phyloP scores from a whole-genome alignment of 2,329 filamentous ascomycete genomes.

The Pseudopyricularia javanii region DNA sequence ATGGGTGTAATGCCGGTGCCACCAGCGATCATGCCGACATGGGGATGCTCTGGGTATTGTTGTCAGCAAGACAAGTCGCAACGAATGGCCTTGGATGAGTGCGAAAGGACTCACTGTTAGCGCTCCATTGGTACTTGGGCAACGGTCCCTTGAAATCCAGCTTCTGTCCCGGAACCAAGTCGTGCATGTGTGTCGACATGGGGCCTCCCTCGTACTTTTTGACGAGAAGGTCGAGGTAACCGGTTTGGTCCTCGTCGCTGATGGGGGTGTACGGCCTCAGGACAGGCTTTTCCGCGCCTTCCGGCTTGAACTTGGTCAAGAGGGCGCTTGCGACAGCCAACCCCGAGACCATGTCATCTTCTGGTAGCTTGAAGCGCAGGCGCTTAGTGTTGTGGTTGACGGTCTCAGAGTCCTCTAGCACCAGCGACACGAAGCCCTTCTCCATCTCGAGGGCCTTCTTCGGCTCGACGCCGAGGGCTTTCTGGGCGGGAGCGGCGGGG shows the following conservation, averaged over 20 bases:
- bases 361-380: conserved; percentile 42
- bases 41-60: conserved; percentile 90
- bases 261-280: conserved; percentile 57
- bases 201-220: conserved; percentile 97
- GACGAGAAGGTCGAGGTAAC: conserved; percentile 92
- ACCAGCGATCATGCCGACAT: conserved; percentile 96
- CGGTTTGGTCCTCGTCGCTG: conserved; percentile 70
- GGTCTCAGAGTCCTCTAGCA: conserved; percentile 34
- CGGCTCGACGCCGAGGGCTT: conserved; percentile 40
- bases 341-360: conserved; percentile 31
- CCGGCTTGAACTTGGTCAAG: conserved; percentile 46
- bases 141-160: conserved; percentile 86
- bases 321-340: conserved; percentile 41
- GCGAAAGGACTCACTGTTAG: too few species aligned
- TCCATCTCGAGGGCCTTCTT: conserved; percentile 62
- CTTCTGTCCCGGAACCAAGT: conserved; percentile 67
- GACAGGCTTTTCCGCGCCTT: conserved; percentile 43
- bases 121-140: too few species aligned
- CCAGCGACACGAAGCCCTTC: conserved; percentile 64
- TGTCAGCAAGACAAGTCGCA: too few species aligned
- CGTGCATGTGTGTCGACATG: conserved; percentile 87
- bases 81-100: too few species aligned
- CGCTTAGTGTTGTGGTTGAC: conserved; percentile 49
- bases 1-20: conserved; percentile 98
- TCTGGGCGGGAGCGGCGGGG: conserved; percentile 28